Conservation (phyloP, 2,329 filamentous ascomycete species). For the Onygenales sp. region DNA sequence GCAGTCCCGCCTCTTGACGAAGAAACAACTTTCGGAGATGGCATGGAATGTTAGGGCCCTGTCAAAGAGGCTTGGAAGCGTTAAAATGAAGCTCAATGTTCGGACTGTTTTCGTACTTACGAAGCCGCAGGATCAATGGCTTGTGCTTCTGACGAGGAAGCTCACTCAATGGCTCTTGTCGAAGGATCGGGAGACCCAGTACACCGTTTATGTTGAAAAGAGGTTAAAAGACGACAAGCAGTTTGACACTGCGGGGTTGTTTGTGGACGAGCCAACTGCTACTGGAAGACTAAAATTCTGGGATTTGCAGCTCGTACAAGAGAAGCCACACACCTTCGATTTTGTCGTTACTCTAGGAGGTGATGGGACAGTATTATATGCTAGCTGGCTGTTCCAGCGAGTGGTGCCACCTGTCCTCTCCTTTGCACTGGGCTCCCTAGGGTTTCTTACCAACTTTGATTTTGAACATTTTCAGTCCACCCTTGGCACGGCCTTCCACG, state of each 20-base stretch:
- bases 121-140: conserved; percentile 76
- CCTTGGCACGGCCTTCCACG: conserved; percentile 61
- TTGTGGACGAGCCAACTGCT: conserved; percentile 50
- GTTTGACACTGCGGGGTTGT: conserved; percentile 63
- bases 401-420: conserved; percentile 89
- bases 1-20: conserved; percentile 72
- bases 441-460: conserved; percentile 95
- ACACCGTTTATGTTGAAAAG: conserved; percentile 74
- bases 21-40: conserved; percentile 94
- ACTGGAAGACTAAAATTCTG: conserved; percentile 64
- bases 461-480: conserved; percentile 65
- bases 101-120: conserved; percentile 78
- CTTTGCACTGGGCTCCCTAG: conserved; percentile 82
- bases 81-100: conserved; percentile 73
- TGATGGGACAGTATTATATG: conserved; percentile 93
- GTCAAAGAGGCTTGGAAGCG: conserved; percentile 72
- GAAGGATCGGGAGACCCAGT: conserved; percentile 55
- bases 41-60: conserved; percentile 89
- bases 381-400: conserved; percentile 92
- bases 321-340: conserved; percentile 79
- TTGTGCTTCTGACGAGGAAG: conserved; percentile 69
- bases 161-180: conserved; percentile 72
- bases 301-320: conserved; percentile 67
- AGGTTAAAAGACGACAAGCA: conserved; percentile 59
- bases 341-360: conserved; percentile 87